Percentiles rank a stretch among this genome's conserved stretches.
Evolutionary conservation across 2,329 filamentous ascomycete species (phyloP).

Genomic region (Talaromyces atroroseus): DNA sequence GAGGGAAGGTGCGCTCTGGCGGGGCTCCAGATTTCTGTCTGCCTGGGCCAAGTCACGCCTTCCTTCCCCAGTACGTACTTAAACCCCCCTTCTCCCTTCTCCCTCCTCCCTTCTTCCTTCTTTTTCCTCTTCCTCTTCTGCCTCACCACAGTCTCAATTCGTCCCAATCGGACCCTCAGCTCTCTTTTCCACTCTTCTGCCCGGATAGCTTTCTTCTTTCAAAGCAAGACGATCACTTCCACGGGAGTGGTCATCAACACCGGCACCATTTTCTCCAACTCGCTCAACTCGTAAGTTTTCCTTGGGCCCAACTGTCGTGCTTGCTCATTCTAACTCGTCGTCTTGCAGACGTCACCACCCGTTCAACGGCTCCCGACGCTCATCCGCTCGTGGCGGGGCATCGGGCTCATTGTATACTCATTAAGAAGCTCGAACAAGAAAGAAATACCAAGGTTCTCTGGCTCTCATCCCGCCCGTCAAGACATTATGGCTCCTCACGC

Average conservation of each 20-base stretch:
- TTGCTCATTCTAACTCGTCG: neutral
- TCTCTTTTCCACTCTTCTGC: slow-evolving; percentile 25
- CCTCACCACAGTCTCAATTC: slow-evolving; percentile 16
- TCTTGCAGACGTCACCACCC: slow-evolving; percentile 75
- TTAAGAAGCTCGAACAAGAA: slow-evolving; percentile 33
- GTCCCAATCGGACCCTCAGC: slow-evolving; percentile 16
- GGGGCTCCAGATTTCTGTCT: neutral
- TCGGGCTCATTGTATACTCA: slow-evolving; percentile 48
- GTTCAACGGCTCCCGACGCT: slow-evolving; percentile 86
- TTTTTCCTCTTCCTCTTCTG: neutral
- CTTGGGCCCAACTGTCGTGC: neutral
- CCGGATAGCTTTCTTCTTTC: slow-evolving; percentile 45
- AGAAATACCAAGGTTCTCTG: neutral
- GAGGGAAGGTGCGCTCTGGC: neutral
- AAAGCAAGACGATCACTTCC: slow-evolving; percentile 19
- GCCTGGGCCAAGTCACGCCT: neutral
- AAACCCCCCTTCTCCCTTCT: neutral
- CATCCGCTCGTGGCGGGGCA: slow-evolving; percentile 79
- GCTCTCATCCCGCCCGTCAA: slow-evolving; percentile 44
- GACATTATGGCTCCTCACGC: slow-evolving; percentile 86
- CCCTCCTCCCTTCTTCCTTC: neutral
- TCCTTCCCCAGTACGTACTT: neutral
- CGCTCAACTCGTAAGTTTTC: slow-evolving; percentile 81
- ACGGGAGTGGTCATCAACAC: slow-evolving; percentile 55
- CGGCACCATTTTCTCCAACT: slow-evolving; percentile 98